Base-by-base conservation (phyloP, 345 rosid genomes). In the Citrus australasica region DNA sequence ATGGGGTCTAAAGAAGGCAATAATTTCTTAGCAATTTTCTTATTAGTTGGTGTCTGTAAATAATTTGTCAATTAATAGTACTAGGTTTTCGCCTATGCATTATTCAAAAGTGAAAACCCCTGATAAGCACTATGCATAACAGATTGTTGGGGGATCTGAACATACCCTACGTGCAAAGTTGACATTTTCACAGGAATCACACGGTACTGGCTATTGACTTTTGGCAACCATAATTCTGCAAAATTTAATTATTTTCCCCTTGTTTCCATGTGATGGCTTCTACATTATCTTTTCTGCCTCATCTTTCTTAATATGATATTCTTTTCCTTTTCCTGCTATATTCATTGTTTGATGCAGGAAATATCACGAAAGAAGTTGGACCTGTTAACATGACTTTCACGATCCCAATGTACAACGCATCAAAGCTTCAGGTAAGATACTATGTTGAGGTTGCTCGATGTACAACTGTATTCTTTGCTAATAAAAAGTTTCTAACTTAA, bases 351-450 rank as follows among this genome's bases (percentile, higher is more conserved):
- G 35, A 73, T 78, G 17, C 89, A 96, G 99, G 97, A 74, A 96
- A 96, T 87, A 88, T 96, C 75, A 89, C 95, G 5, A 94, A 94
- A 85, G 99, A 96, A 88, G 90, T 92, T 82, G 99, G 99, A 80
- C 98, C 99, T 3, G 97, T 96, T 56, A 94, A 94, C 90, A 91
- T 94, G 98, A 96, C 92, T 27, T 96, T 96, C 87, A 92, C 94
- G 7, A 94, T 96, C 83, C 99, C 99, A 1, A 96, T 94, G 99
- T 90, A 92, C 86, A 96, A 94, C 86, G 92, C 83, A 78, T 96
- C 99, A 32, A 88, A 85, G 78, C 95, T 94, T 77, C 99, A 96
- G 97, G 99, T 92, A 87, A 80, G 85, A 69, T 25, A 27, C 79
- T 27, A 1, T 79, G 33, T 38, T 40, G 16, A 27, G 58, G 27